Evolutionary conservation across 2,329 filamentous ascomycete species (phyloP), one percentile per base, ranked within the genome.

Genomic region (Onygenales sp.): DNA sequence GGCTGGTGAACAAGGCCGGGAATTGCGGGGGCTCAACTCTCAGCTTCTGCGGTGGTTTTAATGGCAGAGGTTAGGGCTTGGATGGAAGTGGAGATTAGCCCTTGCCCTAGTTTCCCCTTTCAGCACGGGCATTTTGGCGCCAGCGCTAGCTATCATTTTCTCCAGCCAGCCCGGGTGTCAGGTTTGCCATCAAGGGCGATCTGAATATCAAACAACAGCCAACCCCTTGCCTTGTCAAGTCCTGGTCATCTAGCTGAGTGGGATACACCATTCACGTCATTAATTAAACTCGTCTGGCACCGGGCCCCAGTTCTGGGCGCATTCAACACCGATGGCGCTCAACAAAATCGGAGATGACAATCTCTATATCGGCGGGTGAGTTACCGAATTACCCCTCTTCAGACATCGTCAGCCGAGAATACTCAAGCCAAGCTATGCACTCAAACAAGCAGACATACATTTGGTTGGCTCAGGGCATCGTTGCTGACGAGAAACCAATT

Each of bases 361-460:
- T 58, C 76, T 93, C 59, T 91, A 85, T 68, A 84, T 93, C 60
- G 86, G 88, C 71, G 86, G 88, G 88, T 91, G 76, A 52, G 68
- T 69, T 52, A 37, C 54, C 49, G 21, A 21, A 34, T 4, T 49
- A 40, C 46, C 46, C 46, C 46, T 49, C 46, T 27, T 49, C 40
- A 17, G 46, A 32, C 13, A 11, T 11, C 21, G n/a, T 40, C 46
- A 32, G 46, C 46, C 36, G 34, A 27, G 2, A 27, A 13, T 49
- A 49, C 17, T 21, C 36, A 11, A 31, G 17, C 36, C 36, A 27
- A 27, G 21, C 21, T 2, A 9, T 8, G 33, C 45, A 5, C 21
- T 27, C 21, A 27, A 27, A 36, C 27, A 6, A 13, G 21, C 33
- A 11, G n/a, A n/a, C 10, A 7, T 48, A 36, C 37, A 34, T n/a